phyloP scores from a whole-genome alignment of 805 yeast species.

The Starmerella lactis-condensi region DNA sequence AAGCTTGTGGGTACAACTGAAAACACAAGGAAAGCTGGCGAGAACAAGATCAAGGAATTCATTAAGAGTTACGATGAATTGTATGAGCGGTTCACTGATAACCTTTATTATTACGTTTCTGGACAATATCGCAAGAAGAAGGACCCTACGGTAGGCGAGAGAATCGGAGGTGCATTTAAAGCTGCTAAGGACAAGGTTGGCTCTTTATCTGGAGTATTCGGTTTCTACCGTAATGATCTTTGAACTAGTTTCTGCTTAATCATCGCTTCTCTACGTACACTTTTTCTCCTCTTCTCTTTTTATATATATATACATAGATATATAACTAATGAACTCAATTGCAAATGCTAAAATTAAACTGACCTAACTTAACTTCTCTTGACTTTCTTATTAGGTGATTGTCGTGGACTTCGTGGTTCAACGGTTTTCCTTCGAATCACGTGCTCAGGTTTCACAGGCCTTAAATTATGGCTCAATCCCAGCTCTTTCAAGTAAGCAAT shows the following conservation, averaged over 20 bases:
- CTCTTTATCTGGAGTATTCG: too few relatives aligned
- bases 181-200: slow-evolving; percentile 14
- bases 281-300: too few relatives aligned
- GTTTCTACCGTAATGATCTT: too few relatives aligned
- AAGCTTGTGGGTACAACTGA: not conserved
- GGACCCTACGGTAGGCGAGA: slow-evolving; percentile 8
- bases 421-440: slow-evolving; percentile 12
- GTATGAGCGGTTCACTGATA: slow-evolving; percentile 36
- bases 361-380: too few relatives aligned
- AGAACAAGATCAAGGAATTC: slow-evolving; percentile 25
- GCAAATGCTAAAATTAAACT: too few relatives aligned
- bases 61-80: slow-evolving; percentile 24
- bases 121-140: slow-evolving; percentile 28
- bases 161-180: slow-evolving; percentile 6
- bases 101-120: slow-evolving; percentile 39
- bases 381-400: too few relatives aligned
- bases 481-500: slow-evolving; percentile 14
- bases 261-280: too few relatives aligned
- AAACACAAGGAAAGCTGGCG: slow-evolving; percentile 9
- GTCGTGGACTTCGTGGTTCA: slow-evolving; percentile 17
- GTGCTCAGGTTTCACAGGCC: slow-evolving; percentile 7
- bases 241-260: too few relatives aligned
- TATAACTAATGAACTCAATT: too few relatives aligned
- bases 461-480: slow-evolving; percentile 26
- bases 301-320: too few relatives aligned